Percentiles rank a stretch among this genome's conserved stretches.
Conservation (phyloP, 2,329 filamentous ascomycete species). For the Ciborinia camelliae region DNA sequence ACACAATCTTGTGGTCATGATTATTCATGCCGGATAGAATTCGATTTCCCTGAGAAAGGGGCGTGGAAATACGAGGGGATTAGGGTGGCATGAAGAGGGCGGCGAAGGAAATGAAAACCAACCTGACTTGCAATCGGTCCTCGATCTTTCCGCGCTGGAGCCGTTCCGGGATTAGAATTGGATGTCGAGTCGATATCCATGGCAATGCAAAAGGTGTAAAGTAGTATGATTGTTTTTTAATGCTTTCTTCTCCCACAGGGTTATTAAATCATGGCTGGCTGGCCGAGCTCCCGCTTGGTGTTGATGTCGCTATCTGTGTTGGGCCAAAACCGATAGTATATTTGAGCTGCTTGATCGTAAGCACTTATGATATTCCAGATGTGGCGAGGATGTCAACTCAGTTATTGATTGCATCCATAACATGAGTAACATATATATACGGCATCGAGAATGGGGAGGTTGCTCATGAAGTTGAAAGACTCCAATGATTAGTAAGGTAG, state of each 20-base stretch:
- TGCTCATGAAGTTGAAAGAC: neutral
- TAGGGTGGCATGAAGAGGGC: neutral
- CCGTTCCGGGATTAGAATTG: neutral
- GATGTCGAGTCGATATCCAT: slow-evolving; percentile 2
- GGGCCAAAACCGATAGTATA: neutral
- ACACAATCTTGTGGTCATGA: neutral
- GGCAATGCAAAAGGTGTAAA: neutral
- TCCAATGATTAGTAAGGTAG: no score
- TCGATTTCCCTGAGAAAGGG: neutral
- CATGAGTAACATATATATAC: neutral
- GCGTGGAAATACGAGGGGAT: no score
- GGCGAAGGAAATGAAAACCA: neutral
- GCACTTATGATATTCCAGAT: neutral
- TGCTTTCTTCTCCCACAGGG: neutral
- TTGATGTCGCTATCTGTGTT: neutral
- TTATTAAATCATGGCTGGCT: neutral
- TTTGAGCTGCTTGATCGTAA: no score
- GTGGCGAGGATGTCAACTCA: neutral
- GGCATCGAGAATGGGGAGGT: neutral
- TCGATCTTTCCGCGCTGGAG: slow-evolving; percentile 3
- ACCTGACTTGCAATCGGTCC: slow-evolving; percentile 12
- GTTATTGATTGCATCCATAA: neutral
- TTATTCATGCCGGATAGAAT: neutral
- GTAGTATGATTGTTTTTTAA: neutral
- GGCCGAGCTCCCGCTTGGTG: neutral